Evolutionary conservation across 805 yeast genomes (phyloP), one percentile per base, ranked within the genome.

Genomic region (Trichomonascus vanleenenianus): DNA sequence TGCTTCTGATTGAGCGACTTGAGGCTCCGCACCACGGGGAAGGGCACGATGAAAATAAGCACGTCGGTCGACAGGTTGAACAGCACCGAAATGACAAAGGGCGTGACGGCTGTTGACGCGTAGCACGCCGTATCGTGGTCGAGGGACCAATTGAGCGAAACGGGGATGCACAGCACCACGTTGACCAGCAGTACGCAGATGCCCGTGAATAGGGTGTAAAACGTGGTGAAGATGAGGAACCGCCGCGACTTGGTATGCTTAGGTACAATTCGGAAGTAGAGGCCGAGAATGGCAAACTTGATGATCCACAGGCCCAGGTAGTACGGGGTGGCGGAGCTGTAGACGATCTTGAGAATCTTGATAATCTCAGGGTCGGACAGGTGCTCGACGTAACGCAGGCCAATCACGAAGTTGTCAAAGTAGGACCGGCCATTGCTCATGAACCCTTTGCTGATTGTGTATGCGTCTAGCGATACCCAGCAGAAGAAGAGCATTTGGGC

Each of bases 211-310:
- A 40, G 46, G 11, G 51, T 41, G 34, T 56, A 42, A 2, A 38
- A 43, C 10, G 49, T 14, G 34, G 55, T 53, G 40, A 40, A 9
- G 36, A 46, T 39, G 39, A 56, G 44, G 22, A 53, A 48, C 14
- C 19, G 25, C n/a, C 60, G 47, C 11, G 52, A 36, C 47, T 49
- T 48, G 38, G 56, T 50, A 30, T 49, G 46, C 11, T 46, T 45
- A n/a, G 59, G 59, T 12, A 56, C 50, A 30, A 56, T 45, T 11
- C 58, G 51, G 40, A 47, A 56, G 46, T 56, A 56, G 34, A 56
- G 50, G 22, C 57, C 55, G 25, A 56, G 39, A 20, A 56, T 49
- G 5, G 58, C 53, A 33, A 44, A 49, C 45, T 56, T 56, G 49
- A 56, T 48, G 40, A 49, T 37, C 60, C 60, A 56, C 30, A 56